Base-by-base conservation (phyloP, 106 monocot genomes). In the Dendrobium catenatum region DNA sequence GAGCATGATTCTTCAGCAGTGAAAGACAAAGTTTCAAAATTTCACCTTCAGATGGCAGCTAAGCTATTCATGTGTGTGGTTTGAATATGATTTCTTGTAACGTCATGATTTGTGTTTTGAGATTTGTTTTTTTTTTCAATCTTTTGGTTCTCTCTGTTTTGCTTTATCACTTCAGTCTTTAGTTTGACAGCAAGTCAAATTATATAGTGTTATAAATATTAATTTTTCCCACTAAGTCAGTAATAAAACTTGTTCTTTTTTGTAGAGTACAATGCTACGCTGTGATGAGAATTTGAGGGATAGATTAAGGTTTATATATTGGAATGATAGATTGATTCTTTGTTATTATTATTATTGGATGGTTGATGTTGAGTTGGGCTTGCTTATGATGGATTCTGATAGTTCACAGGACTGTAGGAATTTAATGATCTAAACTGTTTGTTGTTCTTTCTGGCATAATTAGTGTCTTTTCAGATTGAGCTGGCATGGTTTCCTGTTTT, bases 31-130 rank as follows among this genome's bases (percentile, higher is more conserved):
- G 79, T 78, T 18, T 86, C 88, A 78, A 48, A 40, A 20, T 93
- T 93, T 81, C 93, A 93, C 79, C 86, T 91, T 42, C 79, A 80
- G 68, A 88, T 83, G 82, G 83, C 89, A 48, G 88, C 93, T 80
- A 84, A 93, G 67, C 74, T 93, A 42, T 80, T 93, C 54, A 90
- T 93, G 93, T 85, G 75, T 83, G 85, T 79, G 42, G 49, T 24
- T 76, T 76, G 26, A 24, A 29, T 27, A 27, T 29, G 13, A 49
- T 9, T 74, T n/a, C 37, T 72, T 75, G 31, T 49, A 76, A 74
- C 74, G 22, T 44, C 0, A 74, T 74, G 42, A 44, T 18, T 73
- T 15, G 6, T 73, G 26, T 74, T 74, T 74, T 74, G 74, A 20
- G 74, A 74, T 43, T 37, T 74, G 74, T 27, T 11, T 70, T 29